Evolutionary conservation across 202 grass and related monocot genomes (phyloP).

Genomic region (Schoenoplectus tabernaemontani): DNA sequence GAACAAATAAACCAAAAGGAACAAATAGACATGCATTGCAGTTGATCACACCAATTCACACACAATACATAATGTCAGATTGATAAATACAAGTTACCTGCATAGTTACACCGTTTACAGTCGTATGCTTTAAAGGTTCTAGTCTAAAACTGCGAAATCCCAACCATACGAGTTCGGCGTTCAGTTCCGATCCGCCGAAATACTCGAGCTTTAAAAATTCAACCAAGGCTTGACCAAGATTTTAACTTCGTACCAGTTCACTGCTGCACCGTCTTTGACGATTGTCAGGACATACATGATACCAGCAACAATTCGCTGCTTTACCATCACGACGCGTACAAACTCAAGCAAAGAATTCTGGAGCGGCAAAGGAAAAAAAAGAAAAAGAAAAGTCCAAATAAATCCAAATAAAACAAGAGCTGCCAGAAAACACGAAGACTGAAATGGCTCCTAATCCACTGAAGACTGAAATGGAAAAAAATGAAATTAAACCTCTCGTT

Average conservation of each 20-base stretch:
- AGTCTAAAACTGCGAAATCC: neutral
- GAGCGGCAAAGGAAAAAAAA: too few species aligned
- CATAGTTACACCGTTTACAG: neutral
- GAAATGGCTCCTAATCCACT: too few species aligned
- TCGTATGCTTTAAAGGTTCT: neutral
- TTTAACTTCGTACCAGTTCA: constrained; percentile 53
- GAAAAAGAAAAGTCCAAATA: neutral
- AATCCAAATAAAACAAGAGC: constrained; percentile 13
- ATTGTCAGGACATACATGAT: constrained; percentile 55
- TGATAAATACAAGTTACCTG: neutral
- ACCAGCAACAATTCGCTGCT: constrained; percentile 48
- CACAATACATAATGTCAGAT: neutral
- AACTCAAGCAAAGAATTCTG: constrained; percentile 62
- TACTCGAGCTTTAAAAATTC: constrained; percentile 63
- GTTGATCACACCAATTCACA: too few species aligned
- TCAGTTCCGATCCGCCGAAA: constrained; percentile 26
- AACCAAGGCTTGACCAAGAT: constrained; percentile 46
- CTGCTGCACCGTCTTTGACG: constrained; percentile 32
- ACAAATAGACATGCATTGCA: too few species aligned
- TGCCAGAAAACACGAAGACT: too few species aligned
- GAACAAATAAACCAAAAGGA: too few species aligned
- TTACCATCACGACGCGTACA: constrained; percentile 48
- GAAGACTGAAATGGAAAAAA: too few species aligned
- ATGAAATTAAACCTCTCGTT: too few species aligned
- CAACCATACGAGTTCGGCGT: neutral